Evolutionary conservation across 805 yeast genomes (phyloP).

Genomic region (Starmerella floricola): DNA sequence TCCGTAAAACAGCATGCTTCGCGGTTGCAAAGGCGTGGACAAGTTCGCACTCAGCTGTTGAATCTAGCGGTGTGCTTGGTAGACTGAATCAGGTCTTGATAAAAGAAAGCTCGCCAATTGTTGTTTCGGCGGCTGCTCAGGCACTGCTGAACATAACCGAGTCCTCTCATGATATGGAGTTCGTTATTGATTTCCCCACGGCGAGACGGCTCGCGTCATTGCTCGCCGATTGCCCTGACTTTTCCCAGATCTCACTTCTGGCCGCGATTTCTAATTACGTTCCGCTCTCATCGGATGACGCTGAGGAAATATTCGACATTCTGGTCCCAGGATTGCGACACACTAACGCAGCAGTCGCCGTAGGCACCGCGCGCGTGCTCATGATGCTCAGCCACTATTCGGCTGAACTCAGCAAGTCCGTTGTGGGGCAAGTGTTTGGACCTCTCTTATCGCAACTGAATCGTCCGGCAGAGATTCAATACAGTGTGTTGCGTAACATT

Average conservation of each 20-base stretch:
- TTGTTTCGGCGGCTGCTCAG: slow-evolving; percentile 62
- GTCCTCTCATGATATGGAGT: slow-evolving; percentile 36
- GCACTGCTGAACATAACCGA: slow-evolving; percentile 57
- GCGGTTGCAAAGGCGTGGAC: slow-evolving; percentile 58
- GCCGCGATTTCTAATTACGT: slow-evolving; percentile 54
- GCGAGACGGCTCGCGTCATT: slow-evolving; percentile 35
- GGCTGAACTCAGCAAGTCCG: slow-evolving; percentile 39
- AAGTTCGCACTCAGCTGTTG: slow-evolving; percentile 38
- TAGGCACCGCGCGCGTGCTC: slow-evolving; percentile 62
- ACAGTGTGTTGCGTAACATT: slow-evolving; percentile 68
- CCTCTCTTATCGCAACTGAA: slow-evolving; percentile 47
- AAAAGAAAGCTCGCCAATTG: slow-evolving; percentile 42
- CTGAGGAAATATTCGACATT: slow-evolving; percentile 50
- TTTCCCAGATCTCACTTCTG: slow-evolving; percentile 62
- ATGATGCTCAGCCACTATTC: slow-evolving; percentile 65
- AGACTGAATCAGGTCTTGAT: slow-evolving; percentile 41
- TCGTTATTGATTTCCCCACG: slow-evolving; percentile 42
- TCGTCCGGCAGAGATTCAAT: slow-evolving; percentile 65
- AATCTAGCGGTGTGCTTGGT: slow-evolving; percentile 35
- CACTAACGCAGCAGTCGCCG: slow-evolving; percentile 66
- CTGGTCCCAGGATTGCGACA: slow-evolving; percentile 64
- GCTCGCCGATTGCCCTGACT: slow-evolving; percentile 38
- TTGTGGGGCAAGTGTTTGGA: slow-evolving; percentile 55
- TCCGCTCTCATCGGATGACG: slow-evolving; percentile 59
- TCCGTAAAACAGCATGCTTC: slow-evolving; percentile 59